Evolutionary conservation across 257 asterid genomes (phyloP).

Genomic region (Jasminum sambac): DNA sequence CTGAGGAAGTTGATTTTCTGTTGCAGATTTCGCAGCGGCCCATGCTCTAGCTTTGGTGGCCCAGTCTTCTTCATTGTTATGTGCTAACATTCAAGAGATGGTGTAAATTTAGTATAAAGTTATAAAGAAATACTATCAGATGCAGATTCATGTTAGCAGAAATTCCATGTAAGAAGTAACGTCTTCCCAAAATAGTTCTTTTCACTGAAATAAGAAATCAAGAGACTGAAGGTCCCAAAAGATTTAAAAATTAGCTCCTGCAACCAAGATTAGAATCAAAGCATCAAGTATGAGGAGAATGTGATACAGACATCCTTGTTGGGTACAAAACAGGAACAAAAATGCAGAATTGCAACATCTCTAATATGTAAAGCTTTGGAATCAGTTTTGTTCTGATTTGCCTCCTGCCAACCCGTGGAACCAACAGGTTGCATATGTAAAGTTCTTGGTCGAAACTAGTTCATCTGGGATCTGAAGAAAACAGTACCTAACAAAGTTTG

Average conservation of each 20-base stretch:
- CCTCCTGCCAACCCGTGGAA: no score
- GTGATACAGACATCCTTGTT: constrained; percentile 2
- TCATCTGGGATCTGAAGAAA: no score
- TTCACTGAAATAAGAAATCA: constrained; percentile 1
- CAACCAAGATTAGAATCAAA: neutral
- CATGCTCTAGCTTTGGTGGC: constrained; percentile 97
- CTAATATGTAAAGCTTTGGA: constrained; percentile 10
- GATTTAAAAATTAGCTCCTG: neutral
- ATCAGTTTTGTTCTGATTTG: no score
- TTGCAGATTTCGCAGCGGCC: constrained; percentile 83
- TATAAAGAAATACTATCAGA: neutral
- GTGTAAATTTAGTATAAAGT: constrained; percentile 25
- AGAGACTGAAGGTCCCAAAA: neutral
- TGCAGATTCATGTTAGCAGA: constrained; percentile 4
- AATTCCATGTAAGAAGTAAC: constrained; percentile 20
- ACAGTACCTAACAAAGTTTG: no score
- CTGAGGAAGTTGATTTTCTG: constrained; percentile 59
- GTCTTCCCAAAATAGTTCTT: neutral
- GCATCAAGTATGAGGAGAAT: constrained; percentile 1
- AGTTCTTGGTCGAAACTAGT: no score
- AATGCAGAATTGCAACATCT: neutral
- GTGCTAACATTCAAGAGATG: constrained; percentile 45
- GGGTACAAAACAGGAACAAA: constrained; percentile 1
- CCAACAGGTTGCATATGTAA: no score
- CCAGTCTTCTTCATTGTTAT: constrained; percentile 84